A percentile compares a stretch with the other conserved stretches of the same genome.
Conservation (phyloP, 305 asterid species). For the Plantago coronopus region DNA sequence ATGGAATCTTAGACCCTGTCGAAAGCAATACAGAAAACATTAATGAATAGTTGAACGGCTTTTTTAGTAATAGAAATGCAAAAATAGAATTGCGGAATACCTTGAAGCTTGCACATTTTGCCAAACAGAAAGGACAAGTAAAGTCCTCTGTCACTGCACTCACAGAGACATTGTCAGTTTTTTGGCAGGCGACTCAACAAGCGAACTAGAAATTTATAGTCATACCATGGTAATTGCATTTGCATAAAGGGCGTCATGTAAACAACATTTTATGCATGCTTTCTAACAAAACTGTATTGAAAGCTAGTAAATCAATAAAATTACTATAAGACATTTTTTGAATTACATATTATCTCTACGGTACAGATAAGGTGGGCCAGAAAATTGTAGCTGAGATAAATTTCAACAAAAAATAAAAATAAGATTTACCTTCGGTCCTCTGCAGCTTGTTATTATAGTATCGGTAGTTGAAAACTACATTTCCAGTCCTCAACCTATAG, state of each 20-base stretch:
- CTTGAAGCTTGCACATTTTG: slow-evolving; percentile 92
- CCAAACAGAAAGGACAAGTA: slow-evolving; percentile 98
- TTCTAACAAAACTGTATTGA: too few species aligned
- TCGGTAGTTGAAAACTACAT: slow-evolving; percentile 92
- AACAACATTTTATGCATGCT: too few species aligned
- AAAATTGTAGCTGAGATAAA: slow-evolving; percentile 18
- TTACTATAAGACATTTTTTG: not conserved
- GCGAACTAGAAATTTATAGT: slow-evolving; percentile 22
- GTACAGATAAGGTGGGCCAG: slow-evolving; percentile 17
- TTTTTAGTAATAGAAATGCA: slow-evolving; percentile 18
- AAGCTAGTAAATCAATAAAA: not conserved
- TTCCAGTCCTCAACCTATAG: slow-evolving; percentile 93
- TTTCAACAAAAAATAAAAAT: slow-evolving; percentile 16
- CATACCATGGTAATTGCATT: slow-evolving; percentile 3
- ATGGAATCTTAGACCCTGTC: slow-evolving; percentile 90
- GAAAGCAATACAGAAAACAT: slow-evolving; percentile 26
- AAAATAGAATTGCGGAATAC: slow-evolving; percentile 39
- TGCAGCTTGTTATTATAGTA: slow-evolving; percentile 86
- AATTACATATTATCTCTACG: not conserved
- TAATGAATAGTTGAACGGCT: slow-evolving; percentile 23
- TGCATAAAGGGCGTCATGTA: too few species aligned
- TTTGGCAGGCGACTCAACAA: slow-evolving; percentile 25
- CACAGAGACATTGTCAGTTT: slow-evolving; percentile 22
- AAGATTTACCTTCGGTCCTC: slow-evolving; percentile 90
- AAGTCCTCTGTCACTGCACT: slow-evolving; percentile 96